phyloP scores from a whole-genome alignment of 2,329 filamentous ascomycete species.

The Colletotrichum zoysiae region DNA sequence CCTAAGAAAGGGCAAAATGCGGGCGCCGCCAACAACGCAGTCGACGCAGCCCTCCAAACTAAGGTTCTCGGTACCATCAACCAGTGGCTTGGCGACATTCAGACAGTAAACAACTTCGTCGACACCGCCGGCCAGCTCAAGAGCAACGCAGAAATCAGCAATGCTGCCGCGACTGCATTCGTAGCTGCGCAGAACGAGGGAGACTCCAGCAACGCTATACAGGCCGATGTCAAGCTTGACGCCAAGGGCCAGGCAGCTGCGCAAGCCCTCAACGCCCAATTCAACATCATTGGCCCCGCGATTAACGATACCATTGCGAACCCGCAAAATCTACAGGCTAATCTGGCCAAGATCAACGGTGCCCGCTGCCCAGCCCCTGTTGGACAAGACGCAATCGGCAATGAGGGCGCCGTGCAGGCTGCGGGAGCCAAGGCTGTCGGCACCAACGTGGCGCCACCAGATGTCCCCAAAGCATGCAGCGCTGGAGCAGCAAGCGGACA shows the following conservation, averaged over 20 bases:
- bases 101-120: not conserved
- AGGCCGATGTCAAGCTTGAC: not conserved
- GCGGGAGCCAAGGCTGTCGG: not conserved
- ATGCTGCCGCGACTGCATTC: not conserved
- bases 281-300: constrained; percentile 1
- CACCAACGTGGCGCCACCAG: not conserved
- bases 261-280: not conserved
- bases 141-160: not conserved
- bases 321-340: constrained; percentile 2
- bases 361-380: constrained; percentile 4
- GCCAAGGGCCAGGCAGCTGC: not conserved
- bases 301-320: not conserved
- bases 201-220: not conserved
- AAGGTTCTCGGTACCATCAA: constrained; percentile 1
- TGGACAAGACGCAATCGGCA: not conserved
- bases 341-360: constrained; percentile 1
- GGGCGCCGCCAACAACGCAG: not conserved
- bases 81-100: not conserved
- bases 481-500: no score
- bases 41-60: not conserved
- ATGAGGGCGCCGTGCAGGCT: constrained; percentile 1
- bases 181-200: constrained; percentile 3
- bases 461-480: not conserved
- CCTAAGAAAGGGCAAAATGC: not conserved
- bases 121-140: not conserved